These are phyloP conservation scores for Aspergillus viridinutans DNA, from an alignment of 2,329 filamentous ascomycete genomes.

Conservation along the genomic window DNA sequence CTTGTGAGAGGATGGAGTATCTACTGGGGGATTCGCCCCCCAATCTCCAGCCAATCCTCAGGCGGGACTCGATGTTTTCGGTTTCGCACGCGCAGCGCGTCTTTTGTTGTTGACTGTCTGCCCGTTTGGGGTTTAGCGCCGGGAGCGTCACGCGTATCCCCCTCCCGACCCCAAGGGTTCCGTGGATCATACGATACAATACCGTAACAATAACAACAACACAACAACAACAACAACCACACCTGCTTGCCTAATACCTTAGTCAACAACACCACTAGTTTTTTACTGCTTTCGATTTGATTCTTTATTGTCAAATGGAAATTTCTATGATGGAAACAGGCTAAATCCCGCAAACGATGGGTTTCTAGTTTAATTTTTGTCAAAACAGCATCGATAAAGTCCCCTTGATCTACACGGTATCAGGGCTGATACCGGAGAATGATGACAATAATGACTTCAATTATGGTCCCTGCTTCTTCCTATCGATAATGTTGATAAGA, in stretches of 20 bases:
- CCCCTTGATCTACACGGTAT: neutral
- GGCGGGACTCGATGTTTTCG: slow-evolving; percentile 17
- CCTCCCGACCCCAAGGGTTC: slow-evolving; percentile 1
- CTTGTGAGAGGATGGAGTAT: slow-evolving; percentile 1
- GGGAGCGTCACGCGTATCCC: slow-evolving; percentile 23
- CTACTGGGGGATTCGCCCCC: slow-evolving; percentile 1
- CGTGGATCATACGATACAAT: slow-evolving; percentile 13
- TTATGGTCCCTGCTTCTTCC: neutral
- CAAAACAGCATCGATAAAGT: neutral
- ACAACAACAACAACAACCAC: neutral
- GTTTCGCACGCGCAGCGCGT: slow-evolving; percentile 25
- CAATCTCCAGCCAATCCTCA: slow-evolving; percentile 9
- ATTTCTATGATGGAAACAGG: neutral
- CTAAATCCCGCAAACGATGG: neutral
- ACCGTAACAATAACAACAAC: neutral
- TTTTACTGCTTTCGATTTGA: neutral
- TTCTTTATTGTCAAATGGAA: neutral
- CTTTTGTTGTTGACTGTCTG: slow-evolving; percentile 28
- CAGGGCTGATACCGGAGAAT: neutral
- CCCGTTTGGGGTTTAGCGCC: slow-evolving; percentile 23
- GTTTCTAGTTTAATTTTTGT: neutral
- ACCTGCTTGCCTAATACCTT: neutral
- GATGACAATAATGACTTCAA: neutral
- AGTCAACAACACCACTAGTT: neutral
- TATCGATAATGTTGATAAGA: slow-evolving; percentile 20